Evolutionary conservation across 768 basidiomycete species (phyloP).

Genomic region (Tricholomella constricta): DNA sequence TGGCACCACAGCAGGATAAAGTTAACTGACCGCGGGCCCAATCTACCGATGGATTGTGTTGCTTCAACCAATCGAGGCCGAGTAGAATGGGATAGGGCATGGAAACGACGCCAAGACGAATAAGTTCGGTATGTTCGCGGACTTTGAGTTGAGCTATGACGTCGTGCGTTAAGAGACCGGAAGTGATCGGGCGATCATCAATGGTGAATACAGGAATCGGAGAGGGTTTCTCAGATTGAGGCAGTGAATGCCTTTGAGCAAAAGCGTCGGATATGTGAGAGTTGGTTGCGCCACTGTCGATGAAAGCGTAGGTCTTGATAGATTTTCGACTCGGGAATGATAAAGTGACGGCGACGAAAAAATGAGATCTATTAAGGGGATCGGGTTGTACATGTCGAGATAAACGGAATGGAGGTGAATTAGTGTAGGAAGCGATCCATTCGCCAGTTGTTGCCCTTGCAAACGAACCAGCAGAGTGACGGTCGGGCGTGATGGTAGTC

Average conservation of each 20-base stretch:
- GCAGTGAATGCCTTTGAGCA: slow-evolving; percentile 31
- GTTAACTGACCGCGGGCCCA: too few species aligned
- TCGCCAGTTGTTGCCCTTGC: slow-evolving; percentile 15
- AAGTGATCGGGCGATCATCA: slow-evolving; percentile 37
- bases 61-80: too few species aligned
- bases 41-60: too few species aligned
- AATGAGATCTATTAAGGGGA: slow-evolving; percentile 23
- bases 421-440: slow-evolving; percentile 20
- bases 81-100: slow-evolving; percentile 33
- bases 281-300: slow-evolving; percentile 37
- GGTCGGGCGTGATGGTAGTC: too few species aligned
- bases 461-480: slow-evolving; percentile 17
- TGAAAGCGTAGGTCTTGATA: slow-evolving; percentile 35
- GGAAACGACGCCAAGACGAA: slow-evolving; percentile 33
- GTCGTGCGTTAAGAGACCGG: slow-evolving; percentile 41
- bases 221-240: slow-evolving; percentile 28
- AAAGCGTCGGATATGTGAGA: slow-evolving; percentile 39
- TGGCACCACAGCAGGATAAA: slow-evolving; percentile 26
- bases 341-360: slow-evolving; percentile 29
- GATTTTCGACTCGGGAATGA: slow-evolving; percentile 32
- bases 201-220: too few species aligned
- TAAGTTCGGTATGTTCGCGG: slow-evolving; percentile 28
- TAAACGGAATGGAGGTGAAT: slow-evolving; percentile 22
- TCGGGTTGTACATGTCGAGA: slow-evolving; percentile 12
- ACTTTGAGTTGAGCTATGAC: slow-evolving; percentile 30